Conservation (phyloP, 2,329 filamentous ascomycete genomes). For the Cladophialophora yegresii region DNA sequence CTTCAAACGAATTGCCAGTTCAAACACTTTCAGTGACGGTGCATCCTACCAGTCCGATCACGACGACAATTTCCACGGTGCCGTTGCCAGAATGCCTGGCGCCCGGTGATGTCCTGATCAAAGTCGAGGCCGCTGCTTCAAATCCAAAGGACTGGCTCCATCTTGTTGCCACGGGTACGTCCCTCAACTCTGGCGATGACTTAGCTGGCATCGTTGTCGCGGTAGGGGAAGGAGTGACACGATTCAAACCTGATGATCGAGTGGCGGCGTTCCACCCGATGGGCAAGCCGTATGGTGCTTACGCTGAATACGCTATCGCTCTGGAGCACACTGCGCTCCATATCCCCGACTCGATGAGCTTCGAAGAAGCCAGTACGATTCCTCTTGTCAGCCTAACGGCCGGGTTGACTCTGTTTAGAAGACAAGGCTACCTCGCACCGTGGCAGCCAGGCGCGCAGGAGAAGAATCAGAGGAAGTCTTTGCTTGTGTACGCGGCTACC, state of each 20-base stretch:
- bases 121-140: conserved; percentile 47
- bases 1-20: not conserved
- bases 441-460: conserved; percentile 46
- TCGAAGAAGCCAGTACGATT: conserved; percentile 57
- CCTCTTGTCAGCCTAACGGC: conserved; percentile 60
- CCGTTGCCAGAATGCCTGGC: conserved; percentile 45
- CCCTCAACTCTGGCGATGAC: conserved; percentile 34
- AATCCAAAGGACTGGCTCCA: conserved; percentile 54
- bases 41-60: conserved; percentile 21
- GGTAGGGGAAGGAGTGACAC: conserved; percentile 22
- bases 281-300: conserved; percentile 43
- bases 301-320: conserved; percentile 45
- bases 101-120: conserved; percentile 45
- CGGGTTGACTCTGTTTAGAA: conserved; percentile 51
- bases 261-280: conserved; percentile 38
- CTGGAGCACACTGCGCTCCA: conserved; percentile 38
- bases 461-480: conserved; percentile 38
- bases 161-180: conserved; percentile 9
- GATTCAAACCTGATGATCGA: conserved; percentile 40
- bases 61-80: conserved; percentile 27
- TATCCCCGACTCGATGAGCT: conserved; percentile 14
- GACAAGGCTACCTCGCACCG: conserved; percentile 53
- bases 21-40: conserved; percentile 14
- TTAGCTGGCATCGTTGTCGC: conserved; percentile 40
- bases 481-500: conserved; percentile 58